Evolutionary conservation across 2,329 filamentous ascomycete genomes (phyloP).

Genomic region (Ophiostoma sp.): DNA sequence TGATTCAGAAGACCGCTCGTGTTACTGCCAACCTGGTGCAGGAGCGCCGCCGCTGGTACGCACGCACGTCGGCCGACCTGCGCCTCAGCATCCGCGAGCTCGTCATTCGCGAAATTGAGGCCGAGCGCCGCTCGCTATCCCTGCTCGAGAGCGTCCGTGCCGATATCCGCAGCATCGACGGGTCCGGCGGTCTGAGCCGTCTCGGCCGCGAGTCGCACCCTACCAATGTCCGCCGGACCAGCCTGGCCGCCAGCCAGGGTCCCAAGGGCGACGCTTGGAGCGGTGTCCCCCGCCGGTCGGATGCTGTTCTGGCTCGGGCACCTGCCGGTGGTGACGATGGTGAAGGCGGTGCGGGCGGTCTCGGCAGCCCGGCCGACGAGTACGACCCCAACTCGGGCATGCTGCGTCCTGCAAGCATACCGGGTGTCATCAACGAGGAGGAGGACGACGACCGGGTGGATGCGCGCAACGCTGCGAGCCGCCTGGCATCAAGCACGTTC

Average conservation of each 20-base stretch:
- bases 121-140: slow-evolving; percentile 86
- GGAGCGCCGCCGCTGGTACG: slow-evolving; percentile 90
- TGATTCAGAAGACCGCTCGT: slow-evolving; percentile 81
- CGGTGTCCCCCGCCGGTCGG: slow-evolving; percentile 77
- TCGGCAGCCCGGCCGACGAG: slow-evolving; percentile 42
- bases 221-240: slow-evolving; percentile 63
- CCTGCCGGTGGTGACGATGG: slow-evolving; percentile 36
- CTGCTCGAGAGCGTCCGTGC: slow-evolving; percentile 91
- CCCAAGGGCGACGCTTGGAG: slow-evolving; percentile 99
- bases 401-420: slow-evolving; percentile 45
- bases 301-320: slow-evolving; percentile 65
- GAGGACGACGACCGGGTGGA: slow-evolving; percentile 93
- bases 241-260: slow-evolving; percentile 83
- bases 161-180: slow-evolving; percentile 90
- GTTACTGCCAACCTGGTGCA: slow-evolving; percentile 86
- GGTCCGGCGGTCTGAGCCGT: slow-evolving; percentile 83
- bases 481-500: slow-evolving; percentile 92
- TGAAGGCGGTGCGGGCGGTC: slow-evolving; percentile 1
- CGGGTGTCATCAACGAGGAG: slow-evolving; percentile 65
- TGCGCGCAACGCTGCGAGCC: slow-evolving; percentile 90
- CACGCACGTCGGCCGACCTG: slow-evolving; percentile 80
- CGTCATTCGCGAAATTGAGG: slow-evolving; percentile 91
- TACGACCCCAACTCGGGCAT: slow-evolving; percentile 40
- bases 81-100: slow-evolving; percentile 85
- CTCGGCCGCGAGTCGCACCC: slow-evolving; percentile 89